Base-by-base conservation (phyloP, 2,329 filamentous ascomycete genomes). In the Bipolaris victoriae region DNA sequence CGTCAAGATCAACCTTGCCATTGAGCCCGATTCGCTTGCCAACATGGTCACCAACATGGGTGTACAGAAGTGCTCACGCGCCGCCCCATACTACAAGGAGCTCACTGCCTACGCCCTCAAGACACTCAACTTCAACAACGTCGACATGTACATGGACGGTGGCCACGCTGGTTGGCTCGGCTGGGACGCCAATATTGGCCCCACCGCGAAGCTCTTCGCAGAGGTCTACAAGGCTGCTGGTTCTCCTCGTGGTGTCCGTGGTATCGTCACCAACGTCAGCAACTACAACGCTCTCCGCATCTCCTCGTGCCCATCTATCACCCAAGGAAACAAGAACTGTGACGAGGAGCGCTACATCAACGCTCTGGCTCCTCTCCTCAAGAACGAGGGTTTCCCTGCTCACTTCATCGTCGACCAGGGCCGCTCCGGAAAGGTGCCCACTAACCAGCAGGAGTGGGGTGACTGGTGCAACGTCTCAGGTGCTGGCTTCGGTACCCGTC, bases 381-480 rank as follows among this genome's bases (percentile, higher is more conserved):
- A 65, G 7, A 66, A 69, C 13, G 71, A 76, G 39, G 83, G 82
- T 16, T 83, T 81, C 73, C 79, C 82, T 18, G 82, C 82, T 2
- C 81, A 83, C 64, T 85, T 86, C 71, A 84, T 86, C 60, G 65
- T 79, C 7, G 83, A 86, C 51, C 57, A 64, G 20, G 83, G 76
- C 67, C 86, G 88, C 63, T 87, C 84, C 52, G 87, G 85, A 18
- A 85, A 85, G 51, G 86, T 88, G 73, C 83, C 83, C 36, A 86
- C 83, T 18, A 70, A 75, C 3, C 83, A 85, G 70, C 74, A 78
- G 55, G 73, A 73, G 26, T 88, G 86, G 85, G 87, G 86, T 40
- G 81, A 89, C 70, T 90, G 88, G 87, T 90, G 87, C 79, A 90
- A 88, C 68, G 81, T 88, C 58, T 82, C 78, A 46, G 84, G 82